phyloP scores from a whole-genome alignment of 75 land plant genomes.

The Pinus tabuliformis region DNA sequence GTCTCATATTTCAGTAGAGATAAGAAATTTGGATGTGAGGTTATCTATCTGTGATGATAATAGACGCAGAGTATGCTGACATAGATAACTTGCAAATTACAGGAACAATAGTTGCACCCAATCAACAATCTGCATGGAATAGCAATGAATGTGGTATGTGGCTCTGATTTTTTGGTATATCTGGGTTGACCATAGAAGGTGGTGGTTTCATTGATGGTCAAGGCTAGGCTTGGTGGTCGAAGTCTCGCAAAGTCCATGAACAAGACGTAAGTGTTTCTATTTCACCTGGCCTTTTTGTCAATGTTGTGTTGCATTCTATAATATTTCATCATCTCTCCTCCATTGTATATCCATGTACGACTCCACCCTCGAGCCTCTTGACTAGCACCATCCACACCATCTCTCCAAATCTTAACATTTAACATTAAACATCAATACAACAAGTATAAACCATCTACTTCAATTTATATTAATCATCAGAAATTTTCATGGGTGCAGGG shows the following conservation, averaged over 20 bases:
- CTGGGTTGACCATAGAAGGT: slow-evolving; percentile 42
- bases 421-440: too few relatives aligned
- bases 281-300: neutral
- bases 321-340: neutral
- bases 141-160: slow-evolving; percentile 11
- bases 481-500: slow-evolving; percentile 4
- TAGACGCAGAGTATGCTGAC: neutral
- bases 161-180: slow-evolving; percentile 37
- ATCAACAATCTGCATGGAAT: slow-evolving; percentile 4
- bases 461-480: slow-evolving; percentile 16
- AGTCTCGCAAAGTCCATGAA: slow-evolving; percentile 24
- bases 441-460: too few relatives aligned
- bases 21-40: neutral
- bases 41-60: too few relatives aligned
- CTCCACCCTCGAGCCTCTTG: too few relatives aligned
- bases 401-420: too few relatives aligned
- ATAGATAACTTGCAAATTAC: slow-evolving; percentile 10
- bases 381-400: too few relatives aligned
- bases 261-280: slow-evolving; percentile 3
- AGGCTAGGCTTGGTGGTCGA: slow-evolving; percentile 59
- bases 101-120: slow-evolving; percentile 27
- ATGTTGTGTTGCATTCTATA: neutral
- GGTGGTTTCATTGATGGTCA: slow-evolving; percentile 57
- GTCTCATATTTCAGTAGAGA: slow-evolving; percentile 1
- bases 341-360: too few relatives aligned